phyloP scores from a whole-genome alignment of 495 filamentous ascomycete species.

The Cenococcum geophilum region DNA sequence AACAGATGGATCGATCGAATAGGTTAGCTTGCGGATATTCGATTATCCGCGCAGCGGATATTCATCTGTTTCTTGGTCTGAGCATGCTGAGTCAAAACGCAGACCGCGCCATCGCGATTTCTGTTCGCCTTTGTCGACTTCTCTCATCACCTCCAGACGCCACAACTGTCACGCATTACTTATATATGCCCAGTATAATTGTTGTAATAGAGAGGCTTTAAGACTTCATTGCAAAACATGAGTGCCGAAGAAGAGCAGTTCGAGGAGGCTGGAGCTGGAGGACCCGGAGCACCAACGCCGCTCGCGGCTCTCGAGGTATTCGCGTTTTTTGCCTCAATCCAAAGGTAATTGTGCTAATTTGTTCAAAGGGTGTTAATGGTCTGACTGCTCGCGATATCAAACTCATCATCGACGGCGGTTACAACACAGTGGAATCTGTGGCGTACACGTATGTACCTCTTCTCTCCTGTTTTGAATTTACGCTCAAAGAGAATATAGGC shows the following conservation, averaged over 20 bases:
- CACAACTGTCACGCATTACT: no score
- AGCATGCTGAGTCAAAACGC: no score
- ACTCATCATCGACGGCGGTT: constrained; percentile 83
- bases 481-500: constrained; percentile 41
- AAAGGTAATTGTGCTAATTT: not conserved
- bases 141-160: no score
- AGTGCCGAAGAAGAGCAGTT: constrained; percentile 54
- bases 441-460: constrained; percentile 66
- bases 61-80: no score
- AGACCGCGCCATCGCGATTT: not conserved
- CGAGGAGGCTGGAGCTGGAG: constrained; percentile 60
- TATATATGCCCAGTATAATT: no score
- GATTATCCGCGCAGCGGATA: no score
- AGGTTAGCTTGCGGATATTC: no score
- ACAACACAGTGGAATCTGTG: constrained; percentile 87
- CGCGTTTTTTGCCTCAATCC: not conserved
- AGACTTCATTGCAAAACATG: constrained; percentile 38
- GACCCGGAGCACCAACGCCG: constrained; percentile 93
- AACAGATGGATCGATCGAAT: no score
- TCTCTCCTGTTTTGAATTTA: not conserved
- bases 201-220: no score
- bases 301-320: constrained; percentile 78
- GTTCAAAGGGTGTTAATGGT: constrained; percentile 64
- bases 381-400: constrained; percentile 93
- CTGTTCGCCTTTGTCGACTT: not conserved